Evolutionary conservation across 2,329 filamentous ascomycete species (phyloP), one percentile per base, ranked within the genome.

Genomic region (Hymenoscyphus linearis): DNA sequence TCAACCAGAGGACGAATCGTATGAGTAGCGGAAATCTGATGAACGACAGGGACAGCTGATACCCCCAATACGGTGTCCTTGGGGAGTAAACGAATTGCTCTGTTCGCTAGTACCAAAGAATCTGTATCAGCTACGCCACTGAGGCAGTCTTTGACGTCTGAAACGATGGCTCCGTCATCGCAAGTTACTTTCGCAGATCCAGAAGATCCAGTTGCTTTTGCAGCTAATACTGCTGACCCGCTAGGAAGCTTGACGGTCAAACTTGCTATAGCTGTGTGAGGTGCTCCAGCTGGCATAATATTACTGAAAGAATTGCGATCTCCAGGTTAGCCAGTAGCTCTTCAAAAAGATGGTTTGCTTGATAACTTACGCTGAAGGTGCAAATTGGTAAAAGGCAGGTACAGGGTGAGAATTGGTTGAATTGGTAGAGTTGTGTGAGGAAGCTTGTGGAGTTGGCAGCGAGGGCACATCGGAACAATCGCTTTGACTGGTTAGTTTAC

Each of bases 151-250:
- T 18, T 13, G 1, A 31, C 22, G 6, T n/a, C 18, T 16, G 47
- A 34, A 40, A 59, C 57, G 34, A 59, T 53, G 13, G 27, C 40
- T 36, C 57, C 57, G 37, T 59, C 57, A n/a, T n/a, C 44, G 18
- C 57, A 59, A 18, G 40, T 54, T 5, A 52, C 36, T 27, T 40
- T 31, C 7, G 4, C 34, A 5, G 14, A 34, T 18, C 22, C 35
- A 18, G 47, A 53, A 2, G 10, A 26, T 35, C 18, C 18, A 4
- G 47, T 26, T 50, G 25, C 18, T 18, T 40, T 27, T 34, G 55
- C 9, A n/a, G 34, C 27, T 31, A 37, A 12, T 31, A 22, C 34
- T 26, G 18, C 25, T 18, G 57, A 25, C 14, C 14, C 25, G 3
- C 12, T 36, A 5, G 57, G 31, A 16, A 44, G 47, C 6, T 40